Evolutionary conservation across 805 yeast species (phyloP).

Genomic region (Wickerhamiella azyma): DNA sequence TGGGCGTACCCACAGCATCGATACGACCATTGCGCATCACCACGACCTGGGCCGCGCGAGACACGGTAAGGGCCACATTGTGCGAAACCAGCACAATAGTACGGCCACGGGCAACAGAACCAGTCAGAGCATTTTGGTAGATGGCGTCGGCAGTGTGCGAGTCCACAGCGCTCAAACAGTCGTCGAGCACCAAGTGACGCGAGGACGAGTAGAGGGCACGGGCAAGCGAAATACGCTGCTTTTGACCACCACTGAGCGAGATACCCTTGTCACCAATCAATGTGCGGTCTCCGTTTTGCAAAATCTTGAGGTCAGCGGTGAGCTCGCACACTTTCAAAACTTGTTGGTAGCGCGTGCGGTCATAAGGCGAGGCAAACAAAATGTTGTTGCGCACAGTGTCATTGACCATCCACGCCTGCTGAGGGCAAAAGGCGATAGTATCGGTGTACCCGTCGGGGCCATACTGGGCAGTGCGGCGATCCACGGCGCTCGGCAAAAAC

Average conservation of each 20-base stretch:
- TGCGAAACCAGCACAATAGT: constrained; percentile 88
- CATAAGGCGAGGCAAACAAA: constrained; percentile 58
- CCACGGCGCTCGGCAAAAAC: constrained; percentile 59
- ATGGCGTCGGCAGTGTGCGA: constrained; percentile 92
- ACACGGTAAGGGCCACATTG: constrained; percentile 78
- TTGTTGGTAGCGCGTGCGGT: constrained; percentile 58
- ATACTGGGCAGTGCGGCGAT: constrained; percentile 53
- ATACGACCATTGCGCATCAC: constrained; percentile 76
- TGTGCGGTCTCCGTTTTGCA: constrained; percentile 82
- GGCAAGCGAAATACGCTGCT: constrained; percentile 90
- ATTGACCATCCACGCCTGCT: constrained; percentile 89
- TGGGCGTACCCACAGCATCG: constrained; percentile 64
- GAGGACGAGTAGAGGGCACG: constrained; percentile 86
- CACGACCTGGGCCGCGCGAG: constrained; percentile 67
- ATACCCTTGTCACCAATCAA: constrained; percentile 97
- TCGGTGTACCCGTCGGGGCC: constrained; percentile 75
- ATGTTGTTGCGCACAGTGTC: constrained; percentile 80
- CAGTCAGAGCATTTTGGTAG: constrained; percentile 80
- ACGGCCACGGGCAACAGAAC: constrained; percentile 71
- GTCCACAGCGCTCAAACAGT: constrained; percentile 93
- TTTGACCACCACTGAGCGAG: constrained; percentile 93
- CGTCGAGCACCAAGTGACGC: constrained; percentile 72
- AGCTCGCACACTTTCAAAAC: constrained; percentile 87
- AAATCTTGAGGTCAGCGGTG: constrained; percentile 70
- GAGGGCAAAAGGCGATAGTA: constrained; percentile 92